Evolutionary conservation across 352 stramenopile species (phyloP).

Genomic region (Lagenidium giganteum): DNA sequence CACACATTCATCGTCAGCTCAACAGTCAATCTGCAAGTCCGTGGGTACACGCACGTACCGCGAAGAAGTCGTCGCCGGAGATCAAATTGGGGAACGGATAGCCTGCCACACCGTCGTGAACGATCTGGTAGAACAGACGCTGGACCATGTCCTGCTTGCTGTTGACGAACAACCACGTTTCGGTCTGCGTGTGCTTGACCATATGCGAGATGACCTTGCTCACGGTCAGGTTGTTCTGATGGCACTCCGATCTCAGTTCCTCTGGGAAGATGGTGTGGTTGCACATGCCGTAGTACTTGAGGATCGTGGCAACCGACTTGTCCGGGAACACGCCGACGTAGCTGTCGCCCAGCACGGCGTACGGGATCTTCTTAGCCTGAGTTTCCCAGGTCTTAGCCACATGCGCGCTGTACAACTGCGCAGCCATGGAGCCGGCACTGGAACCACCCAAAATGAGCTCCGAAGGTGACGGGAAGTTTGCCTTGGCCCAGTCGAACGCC

Average conservation of each 20-base stretch:
- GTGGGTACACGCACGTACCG: conserved; percentile 17
- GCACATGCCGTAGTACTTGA: conserved; percentile 60
- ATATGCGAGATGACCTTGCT: conserved; percentile 44
- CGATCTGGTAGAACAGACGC: conserved; percentile 62
- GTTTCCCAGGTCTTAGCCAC: conserved; percentile 57
- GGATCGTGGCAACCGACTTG: conserved; percentile 35
- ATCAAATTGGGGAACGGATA: conserved; percentile 57
- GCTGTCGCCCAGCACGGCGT: conserved; percentile 53
- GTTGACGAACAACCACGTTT: conserved; percentile 63
- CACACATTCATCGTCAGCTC: too few species aligned
- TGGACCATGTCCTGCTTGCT: conserved; percentile 56
- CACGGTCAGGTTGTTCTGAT: conserved; percentile 35
- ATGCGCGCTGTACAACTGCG: conserved; percentile 35
- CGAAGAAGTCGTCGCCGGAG: conserved; percentile 47
- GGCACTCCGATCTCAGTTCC: conserved; percentile 35
- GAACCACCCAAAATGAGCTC: conserved; percentile 52
- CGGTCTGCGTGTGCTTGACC: conserved; percentile 34
- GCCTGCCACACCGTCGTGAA: conserved; percentile 36
- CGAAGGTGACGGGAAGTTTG: conserved; percentile 56
- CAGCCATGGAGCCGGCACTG: conserved; percentile 46
- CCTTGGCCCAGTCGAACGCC: conserved; percentile 49
- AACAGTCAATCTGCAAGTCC: too few species aligned
- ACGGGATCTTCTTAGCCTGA: conserved; percentile 42
- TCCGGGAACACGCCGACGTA: conserved; percentile 60
- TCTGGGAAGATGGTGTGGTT: conserved; percentile 33